A percentile compares a stretch with the other conserved stretches of the same genome.
phyloP scores from a whole-genome alignment of 2,329 filamentous ascomycete species.

The Juglanconis sp. region DNA sequence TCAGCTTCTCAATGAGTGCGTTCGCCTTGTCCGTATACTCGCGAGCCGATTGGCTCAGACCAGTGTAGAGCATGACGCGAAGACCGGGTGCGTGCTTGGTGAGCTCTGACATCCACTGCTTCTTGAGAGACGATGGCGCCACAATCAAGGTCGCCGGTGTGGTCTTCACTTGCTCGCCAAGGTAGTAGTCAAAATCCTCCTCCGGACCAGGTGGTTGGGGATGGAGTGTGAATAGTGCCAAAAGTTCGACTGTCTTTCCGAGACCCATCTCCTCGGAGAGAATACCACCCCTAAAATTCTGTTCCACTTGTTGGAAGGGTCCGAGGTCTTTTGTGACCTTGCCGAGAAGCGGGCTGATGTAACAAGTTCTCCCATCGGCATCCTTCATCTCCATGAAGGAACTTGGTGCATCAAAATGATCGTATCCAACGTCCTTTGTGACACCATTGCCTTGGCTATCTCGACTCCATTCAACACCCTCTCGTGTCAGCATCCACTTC shows the following conservation, averaged over 20 bases:
- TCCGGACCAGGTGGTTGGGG: conserved; percentile 31
- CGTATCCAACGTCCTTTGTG: conserved; percentile 20
- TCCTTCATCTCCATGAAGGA: conserved; percentile 47
- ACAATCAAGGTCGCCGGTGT: conserved; percentile 61
- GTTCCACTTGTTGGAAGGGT: conserved; percentile 37
- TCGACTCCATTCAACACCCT: conserved; percentile 53
- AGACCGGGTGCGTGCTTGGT: conserved; percentile 55
- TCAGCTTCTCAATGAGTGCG: conserved; percentile 42
- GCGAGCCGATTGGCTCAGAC: conserved; percentile 33
- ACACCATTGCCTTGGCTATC: conserved; percentile 23
- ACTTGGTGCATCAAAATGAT: conserved; percentile 28
- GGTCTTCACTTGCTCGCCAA: conserved; percentile 41
- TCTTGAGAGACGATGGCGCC: conserved; percentile 51
- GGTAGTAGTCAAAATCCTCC: conserved; percentile 35
- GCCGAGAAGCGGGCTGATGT: conserved; percentile 59
- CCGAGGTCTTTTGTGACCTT: conserved; percentile 49
- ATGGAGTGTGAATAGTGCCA: conserved; percentile 67
- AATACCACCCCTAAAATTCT: conserved; percentile 58
- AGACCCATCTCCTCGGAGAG: conserved; percentile 81
- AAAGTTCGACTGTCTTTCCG: conserved; percentile 75
- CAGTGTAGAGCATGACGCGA: conserved; percentile 54
- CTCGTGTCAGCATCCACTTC: conserved; percentile 66
- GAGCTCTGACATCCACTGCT: conserved; percentile 63
- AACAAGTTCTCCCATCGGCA: conserved; percentile 35
- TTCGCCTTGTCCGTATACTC: conserved; percentile 36